Base-by-base conservation (phyloP, 129 eudicot species). In the Ambrosia trifida region DNA sequence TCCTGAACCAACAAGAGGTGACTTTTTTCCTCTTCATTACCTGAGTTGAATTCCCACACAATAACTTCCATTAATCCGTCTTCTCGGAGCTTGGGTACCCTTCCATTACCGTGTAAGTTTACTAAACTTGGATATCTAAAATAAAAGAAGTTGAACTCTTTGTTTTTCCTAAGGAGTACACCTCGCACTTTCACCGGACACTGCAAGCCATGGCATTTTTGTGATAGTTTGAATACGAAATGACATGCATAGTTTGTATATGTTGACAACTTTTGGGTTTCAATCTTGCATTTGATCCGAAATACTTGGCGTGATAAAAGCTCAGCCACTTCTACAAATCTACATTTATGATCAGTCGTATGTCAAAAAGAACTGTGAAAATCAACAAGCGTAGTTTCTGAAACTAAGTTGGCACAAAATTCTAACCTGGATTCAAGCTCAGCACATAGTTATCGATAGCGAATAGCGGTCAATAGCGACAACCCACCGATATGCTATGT, bases 21-120 rank as follows among this genome's bases (percentile, higher is more conserved):
- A n/a, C n/a, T n/a, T n/a, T n/a, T n/a, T n/a, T n/a, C n/a, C n/a
- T n/a, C n/a, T n/a, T n/a, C n/a, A n/a, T 17, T 32, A 68, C 54
- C 45, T 7, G 14, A 47, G 53, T 28, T 67, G 11, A 31, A 11
- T 44, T 65, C 40, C 70, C 70, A 65, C 52, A 65, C 56, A 20
- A 44, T 45, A 45, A 66, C 72, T 56, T 68, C 72, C 61, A 68
- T 68, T 46, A 56, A 49, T 7, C 46, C 61, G 6, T 68, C 72
- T 68, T 68, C 72, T 24, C 72, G 31, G 0, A 3, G 72, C 19
- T 68, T 4, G 11, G 72, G 61, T 7, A 49, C 38, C 59, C 61
- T 12, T 46, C 9, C 33, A 14, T 5, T 46, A 8, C 10, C 9
- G 13, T 66, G 58, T 11, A 66, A 24, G 12, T 45, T 12, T 18